Evolutionary conservation across 192 early-diverging fungal genomes (phyloP).

Genomic region (Thamnidium elegans): DNA sequence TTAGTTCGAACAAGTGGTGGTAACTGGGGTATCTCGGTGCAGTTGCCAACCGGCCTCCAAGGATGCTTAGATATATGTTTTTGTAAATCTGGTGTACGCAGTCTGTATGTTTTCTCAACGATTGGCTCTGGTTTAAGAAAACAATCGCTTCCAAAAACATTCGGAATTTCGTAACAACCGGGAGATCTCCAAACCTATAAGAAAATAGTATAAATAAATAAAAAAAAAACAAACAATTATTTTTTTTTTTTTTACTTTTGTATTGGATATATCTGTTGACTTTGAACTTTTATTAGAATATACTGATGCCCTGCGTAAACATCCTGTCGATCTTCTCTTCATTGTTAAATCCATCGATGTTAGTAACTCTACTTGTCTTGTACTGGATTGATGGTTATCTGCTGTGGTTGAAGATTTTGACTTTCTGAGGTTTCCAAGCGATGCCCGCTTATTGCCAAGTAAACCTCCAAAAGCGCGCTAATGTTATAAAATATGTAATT

Average conservation of each 20-base stretch:
- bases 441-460: conserved; percentile 14
- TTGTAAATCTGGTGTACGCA: conserved; percentile 24
- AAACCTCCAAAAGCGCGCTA: conserved; percentile 13
- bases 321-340: conserved; percentile 35
- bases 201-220: background rate
- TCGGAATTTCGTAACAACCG: conserved; percentile 29
- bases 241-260: conserved; percentile 10
- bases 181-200: conserved; percentile 27
- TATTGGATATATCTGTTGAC: background rate
- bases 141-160: conserved; percentile 29
- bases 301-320: conserved; percentile 21
- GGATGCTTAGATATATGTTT: conserved; percentile 34
- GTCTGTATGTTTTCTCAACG: conserved; percentile 11
- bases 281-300: conserved; percentile 15
- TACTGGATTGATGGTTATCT: conserved; percentile 8
- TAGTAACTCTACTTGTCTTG: background rate
- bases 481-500: too few species aligned
- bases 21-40: conserved; percentile 27
- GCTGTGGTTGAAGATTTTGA: conserved; percentile 33
- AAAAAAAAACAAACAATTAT: background rate
- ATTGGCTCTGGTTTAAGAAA: conserved; percentile 31
- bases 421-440: conserved; percentile 26
- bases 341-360: conserved; percentile 19
- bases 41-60: conserved; percentile 25
- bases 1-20: conserved; percentile 30